Percentiles rank a stretch among this genome's conserved stretches.
Conservation (phyloP, 192 early-diverging fungal species). For the Coemansia sp. region DNA sequence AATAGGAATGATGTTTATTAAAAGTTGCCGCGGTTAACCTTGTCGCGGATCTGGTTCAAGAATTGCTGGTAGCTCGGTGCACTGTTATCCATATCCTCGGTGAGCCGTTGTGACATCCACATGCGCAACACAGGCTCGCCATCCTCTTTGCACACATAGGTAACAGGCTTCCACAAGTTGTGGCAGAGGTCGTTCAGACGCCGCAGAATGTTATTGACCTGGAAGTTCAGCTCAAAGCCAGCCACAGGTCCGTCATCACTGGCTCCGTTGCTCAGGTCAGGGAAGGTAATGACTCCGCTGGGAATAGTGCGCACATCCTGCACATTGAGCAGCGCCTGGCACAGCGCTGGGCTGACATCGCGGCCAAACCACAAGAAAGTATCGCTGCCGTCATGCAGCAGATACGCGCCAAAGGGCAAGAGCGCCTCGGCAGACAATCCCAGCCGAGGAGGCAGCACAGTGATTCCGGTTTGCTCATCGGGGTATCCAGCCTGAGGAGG, state of each 20-base stretch:
- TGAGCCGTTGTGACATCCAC: conserved; percentile 82
- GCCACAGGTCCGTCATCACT: conserved; percentile 27
- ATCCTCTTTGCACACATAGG: conserved; percentile 91
- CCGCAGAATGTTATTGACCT: conserved; percentile 73
- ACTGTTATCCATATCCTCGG: conserved; percentile 88
- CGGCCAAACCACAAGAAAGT: conserved; percentile 90
- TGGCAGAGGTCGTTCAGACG: conserved; percentile 69
- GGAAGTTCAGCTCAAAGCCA: conserved; percentile 71
- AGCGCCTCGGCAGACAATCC: conserved; percentile 85
- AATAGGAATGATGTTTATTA: background rate
- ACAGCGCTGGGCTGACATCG: conserved; percentile 72
- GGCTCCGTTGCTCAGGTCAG: conserved; percentile 74
- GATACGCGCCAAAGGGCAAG: conserved; percentile 79
- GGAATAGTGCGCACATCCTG: conserved; percentile 33
- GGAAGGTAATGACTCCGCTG: conserved; percentile 68
- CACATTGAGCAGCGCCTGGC: conserved; percentile 66
- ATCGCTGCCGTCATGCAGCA: conserved; percentile 81
- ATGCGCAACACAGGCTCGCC: conserved; percentile 78
- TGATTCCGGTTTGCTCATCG: conserved; percentile 53
- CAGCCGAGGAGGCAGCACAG: conserved; percentile 73
- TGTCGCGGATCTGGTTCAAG: conserved; percentile 71
- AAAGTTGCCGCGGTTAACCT: conserved; percentile 58
- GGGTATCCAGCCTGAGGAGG: conserved; percentile 56
- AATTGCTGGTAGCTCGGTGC: conserved; percentile 78
- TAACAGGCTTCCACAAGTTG: conserved; percentile 66